These are phyloP conservation scores for Cutaneotrichosporon dermatis DNA, from an alignment of 1,284 basidiomycete species.

Conservation along the genomic window DNA sequence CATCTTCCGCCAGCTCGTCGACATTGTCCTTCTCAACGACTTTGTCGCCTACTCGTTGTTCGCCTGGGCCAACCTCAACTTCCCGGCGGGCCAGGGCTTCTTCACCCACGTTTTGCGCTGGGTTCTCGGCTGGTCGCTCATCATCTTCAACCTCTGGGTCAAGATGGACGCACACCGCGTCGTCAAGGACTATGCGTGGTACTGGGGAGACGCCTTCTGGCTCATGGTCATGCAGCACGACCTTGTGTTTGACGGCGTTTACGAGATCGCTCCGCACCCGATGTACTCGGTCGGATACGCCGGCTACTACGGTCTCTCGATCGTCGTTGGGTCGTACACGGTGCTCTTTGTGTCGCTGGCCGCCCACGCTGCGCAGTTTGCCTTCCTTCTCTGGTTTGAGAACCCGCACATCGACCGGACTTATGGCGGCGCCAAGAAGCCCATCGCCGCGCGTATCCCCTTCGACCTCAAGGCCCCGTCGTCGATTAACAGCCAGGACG, in stretches of 20 bases:
- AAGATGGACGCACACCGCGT: constrained; percentile 96
- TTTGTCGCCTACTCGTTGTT: constrained; percentile 95
- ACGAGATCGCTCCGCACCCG: constrained; percentile 62
- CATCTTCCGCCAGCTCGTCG: constrained; percentile 63
- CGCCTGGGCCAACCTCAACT: constrained; percentile 82
- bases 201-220: constrained; percentile 99
- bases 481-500: constrained; percentile 3
- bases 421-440: constrained; percentile 77
- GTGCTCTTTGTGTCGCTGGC: constrained; percentile 89
- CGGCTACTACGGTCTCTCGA: constrained; percentile 89
- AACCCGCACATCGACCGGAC: constrained; percentile 94
- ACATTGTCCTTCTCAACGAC: constrained; percentile 93
- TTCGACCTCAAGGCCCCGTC: constrained; percentile 38
- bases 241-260: constrained; percentile 95
- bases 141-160: constrained; percentile 96
- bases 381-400: constrained; percentile 93
- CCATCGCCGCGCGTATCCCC: constrained; percentile 75
- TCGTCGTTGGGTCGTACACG: constrained; percentile 63
- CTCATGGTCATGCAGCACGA: constrained; percentile 57
- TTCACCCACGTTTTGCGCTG: constrained; percentile 78
- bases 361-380: constrained; percentile 91
- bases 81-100: constrained; percentile 69
- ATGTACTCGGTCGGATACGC: constrained; percentile 76
- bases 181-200: constrained; percentile 82
- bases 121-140: constrained; percentile 76